These are phyloP conservation scores for Mortierella antarctica DNA, from an alignment of 192 early-diverging fungal genomes.

Conservation along the genomic window DNA sequence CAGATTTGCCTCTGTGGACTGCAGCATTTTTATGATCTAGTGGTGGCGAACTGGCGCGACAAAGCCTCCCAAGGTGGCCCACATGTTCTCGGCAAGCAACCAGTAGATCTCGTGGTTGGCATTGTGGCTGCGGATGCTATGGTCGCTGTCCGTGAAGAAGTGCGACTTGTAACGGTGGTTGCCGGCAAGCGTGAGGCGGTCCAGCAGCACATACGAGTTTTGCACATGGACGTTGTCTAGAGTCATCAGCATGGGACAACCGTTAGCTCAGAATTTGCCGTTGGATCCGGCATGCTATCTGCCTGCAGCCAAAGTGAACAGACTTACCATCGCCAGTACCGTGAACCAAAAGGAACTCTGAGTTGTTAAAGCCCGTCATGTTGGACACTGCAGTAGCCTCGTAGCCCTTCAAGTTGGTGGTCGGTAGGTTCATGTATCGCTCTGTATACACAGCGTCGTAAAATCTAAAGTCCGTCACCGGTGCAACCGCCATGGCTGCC, in stretches of 20 bases:
- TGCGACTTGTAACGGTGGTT: slow-evolving; percentile 88
- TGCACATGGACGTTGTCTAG: slow-evolving; percentile 86
- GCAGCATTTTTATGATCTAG: slow-evolving; percentile 5
- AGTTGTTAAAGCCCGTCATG: slow-evolving; percentile 83
- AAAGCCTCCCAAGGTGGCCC: slow-evolving; percentile 45
- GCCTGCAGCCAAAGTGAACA: neutral
- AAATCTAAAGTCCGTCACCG: slow-evolving; percentile 85
- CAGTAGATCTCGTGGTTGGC: slow-evolving; percentile 71
- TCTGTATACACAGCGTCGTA: slow-evolving; percentile 97
- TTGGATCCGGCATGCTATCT: neutral
- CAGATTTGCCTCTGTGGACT: too few relatives aligned
- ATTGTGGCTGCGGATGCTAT: slow-evolving; percentile 81
- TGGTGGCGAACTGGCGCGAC: slow-evolving; percentile 41
- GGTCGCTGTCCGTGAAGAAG: slow-evolving; percentile 91
- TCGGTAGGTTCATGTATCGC: slow-evolving; percentile 94
- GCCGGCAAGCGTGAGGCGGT: slow-evolving; percentile 75
- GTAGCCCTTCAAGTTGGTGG: slow-evolving; percentile 84
- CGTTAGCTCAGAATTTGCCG: neutral
- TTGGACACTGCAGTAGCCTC: slow-evolving; percentile 76
- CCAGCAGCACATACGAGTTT: slow-evolving; percentile 84
- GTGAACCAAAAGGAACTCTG: slow-evolving; percentile 87
- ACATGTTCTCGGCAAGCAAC: slow-evolving; percentile 29
- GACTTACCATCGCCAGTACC: slow-evolving; percentile 87
- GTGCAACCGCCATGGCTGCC: slow-evolving; percentile 93
- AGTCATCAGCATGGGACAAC: slow-evolving; percentile 4